These are phyloP conservation scores for Discostella stelligeroides DNA, from an alignment of 108 stramenopile species.

Conservation along the genomic window DNA sequence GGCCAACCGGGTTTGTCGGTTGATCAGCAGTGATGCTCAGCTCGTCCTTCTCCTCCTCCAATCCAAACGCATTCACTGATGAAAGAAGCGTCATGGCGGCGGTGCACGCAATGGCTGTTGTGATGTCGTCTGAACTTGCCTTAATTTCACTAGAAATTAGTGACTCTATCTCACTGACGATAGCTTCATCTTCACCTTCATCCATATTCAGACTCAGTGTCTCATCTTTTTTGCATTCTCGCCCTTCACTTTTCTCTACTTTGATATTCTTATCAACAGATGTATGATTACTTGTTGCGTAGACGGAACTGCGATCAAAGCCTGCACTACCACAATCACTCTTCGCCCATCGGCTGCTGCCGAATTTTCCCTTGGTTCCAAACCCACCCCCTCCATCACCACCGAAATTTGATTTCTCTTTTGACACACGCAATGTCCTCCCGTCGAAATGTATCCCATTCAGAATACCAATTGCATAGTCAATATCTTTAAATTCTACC, in stretches of 20 bases:
- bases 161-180: constrained; percentile 4
- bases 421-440: constrained; percentile 29
- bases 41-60: constrained; percentile 1
- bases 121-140: constrained; percentile 31
- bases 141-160: constrained; percentile 14
- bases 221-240: too few species aligned
- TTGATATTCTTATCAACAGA: background rate
- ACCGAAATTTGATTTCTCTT: constrained; percentile 20
- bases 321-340: too few species aligned
- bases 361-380: constrained; percentile 22
- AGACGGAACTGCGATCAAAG: background rate
- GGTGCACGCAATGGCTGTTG: constrained; percentile 48
- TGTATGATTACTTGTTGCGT: background rate
- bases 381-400: constrained; percentile 17
- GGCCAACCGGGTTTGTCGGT: background rate
- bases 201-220: too few species aligned
- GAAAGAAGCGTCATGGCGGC: constrained; percentile 49
- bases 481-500: constrained; percentile 45
- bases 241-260: background rate
- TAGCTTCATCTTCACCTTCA: constrained; percentile 11
- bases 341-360: constrained; percentile 43
- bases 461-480: constrained; percentile 41
- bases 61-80: constrained; percentile 34
- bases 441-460: constrained; percentile 46
- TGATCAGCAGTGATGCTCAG: background rate